phyloP scores from a whole-genome alignment of 768 basidiomycete genomes.

The Leccinellum luteum region DNA sequence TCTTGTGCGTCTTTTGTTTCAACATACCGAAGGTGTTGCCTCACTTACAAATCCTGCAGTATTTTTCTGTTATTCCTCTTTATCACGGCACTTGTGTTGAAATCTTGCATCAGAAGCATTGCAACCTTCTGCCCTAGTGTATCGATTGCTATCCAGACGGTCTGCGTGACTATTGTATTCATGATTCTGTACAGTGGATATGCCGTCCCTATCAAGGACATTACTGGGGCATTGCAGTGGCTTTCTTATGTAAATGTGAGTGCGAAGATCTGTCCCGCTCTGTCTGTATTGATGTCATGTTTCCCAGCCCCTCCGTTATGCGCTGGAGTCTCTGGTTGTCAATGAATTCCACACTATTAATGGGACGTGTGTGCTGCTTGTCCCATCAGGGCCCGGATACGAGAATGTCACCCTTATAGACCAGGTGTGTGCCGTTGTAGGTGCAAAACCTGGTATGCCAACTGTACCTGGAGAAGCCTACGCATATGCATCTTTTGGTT shows the following conservation, averaged over 20 bases:
- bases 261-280: conserved; percentile 35
- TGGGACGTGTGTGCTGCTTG: conserved; percentile 34
- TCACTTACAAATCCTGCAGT: conserved; percentile 43
- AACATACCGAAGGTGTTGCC: neutral
- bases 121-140: conserved; percentile 54
- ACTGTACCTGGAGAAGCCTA: conserved; percentile 44
- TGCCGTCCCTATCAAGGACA: conserved; percentile 24
- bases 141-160: conserved; percentile 44
- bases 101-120: conserved; percentile 67
- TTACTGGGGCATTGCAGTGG: conserved; percentile 17
- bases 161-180: conserved; percentile 35
- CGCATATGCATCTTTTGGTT: conserved; percentile 31
- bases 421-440: conserved; percentile 43
- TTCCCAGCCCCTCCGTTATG: conserved; percentile 30
- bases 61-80: conserved; percentile 54
- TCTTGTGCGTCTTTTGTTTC: conserved; percentile 13
- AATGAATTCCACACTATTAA: conserved; percentile 48
- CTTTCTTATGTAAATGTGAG: conserved; percentile 20
- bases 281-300: conserved; percentile 31
- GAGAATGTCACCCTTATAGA: conserved; percentile 32
- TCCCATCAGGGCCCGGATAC: conserved; percentile 35
- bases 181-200: conserved; percentile 45
- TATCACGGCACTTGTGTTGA: conserved; percentile 60
- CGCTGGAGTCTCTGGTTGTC: conserved; percentile 33
- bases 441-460: conserved; percentile 38